Base-by-base conservation (phyloP, 495 filamentous ascomycete genomes). In the Penicillium ochrochloron region DNA sequence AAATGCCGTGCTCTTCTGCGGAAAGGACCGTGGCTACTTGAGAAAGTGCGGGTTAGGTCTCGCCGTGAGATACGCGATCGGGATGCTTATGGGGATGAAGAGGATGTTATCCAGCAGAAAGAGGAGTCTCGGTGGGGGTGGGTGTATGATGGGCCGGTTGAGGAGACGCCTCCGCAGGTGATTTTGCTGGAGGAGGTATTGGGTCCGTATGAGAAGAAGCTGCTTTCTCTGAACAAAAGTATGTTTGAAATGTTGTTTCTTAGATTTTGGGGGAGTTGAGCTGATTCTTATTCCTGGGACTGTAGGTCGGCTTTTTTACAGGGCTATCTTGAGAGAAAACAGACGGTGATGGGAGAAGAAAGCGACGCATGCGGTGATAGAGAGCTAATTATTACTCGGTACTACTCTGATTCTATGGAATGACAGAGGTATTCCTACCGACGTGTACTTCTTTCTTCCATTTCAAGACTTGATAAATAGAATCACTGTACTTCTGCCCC, bases 161-260 rank as follows among this genome's bases (percentile, higher is more conserved):
- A 68, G 12, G 60, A 73, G 12, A 77, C 78, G 41, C 55, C 84
- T 73, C 15, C 64, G 58, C 51, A 60, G 48, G 67, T 68, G 54
- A 65, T 71, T 17, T 66, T 86, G 72, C 72, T 82, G 29, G 83
- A 85, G 67, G 84, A 85, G 65, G 74, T 66, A 12, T 62, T 85
- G 41, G 83, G 83, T 11, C 81, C 81, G 5, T 84, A 78, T 71
- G 82, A 86, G 67, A 70, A 75, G 42, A 73, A 77, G 59, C 59
- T 86, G 23, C 65, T 85, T 7, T 44, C 72, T 31, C 57, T 84
- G 11, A 79, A 77, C 21, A 75, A 74, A 46, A 82, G 82, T 59
- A 70, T 55, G 61, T 68, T 52, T 44, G 11, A 15, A n/a, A 23
- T 34, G 15, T 14, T 44, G 23, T 3, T 27, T 39, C 11, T 54